Base-by-base conservation (phyloP, 1,284 basidiomycete genomes). In the Malassezia furfur region DNA sequence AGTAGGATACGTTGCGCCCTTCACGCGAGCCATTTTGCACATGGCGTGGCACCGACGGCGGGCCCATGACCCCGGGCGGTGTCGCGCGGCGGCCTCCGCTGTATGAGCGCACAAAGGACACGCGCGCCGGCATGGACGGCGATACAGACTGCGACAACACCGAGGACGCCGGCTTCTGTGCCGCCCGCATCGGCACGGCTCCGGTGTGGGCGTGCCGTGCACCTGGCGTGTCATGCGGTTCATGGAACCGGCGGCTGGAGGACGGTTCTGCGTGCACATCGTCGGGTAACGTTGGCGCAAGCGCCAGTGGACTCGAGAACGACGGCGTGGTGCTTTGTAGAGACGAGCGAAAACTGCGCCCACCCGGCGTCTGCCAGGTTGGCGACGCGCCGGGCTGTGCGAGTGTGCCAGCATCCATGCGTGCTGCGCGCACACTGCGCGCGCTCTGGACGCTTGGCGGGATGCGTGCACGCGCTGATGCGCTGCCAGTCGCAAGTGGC, bases 261-360 rank as follows among this genome's bases (percentile, higher is more conserved):
- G 25, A 28, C 25, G 22, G 14, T 5, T 45, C 43, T 1, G 43
- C n/a, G 31, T 62, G 60, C 17, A 61, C 57, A 14, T 72, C 70
- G n/a, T 60, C 56, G 7, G 69, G 64, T 12, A 73, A 51, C 37
- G 61, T 64, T 12, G 66, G 64, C 11, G 67, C 64, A 40, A 68
- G 63, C 8, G 70, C 70, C 37, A 73, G 64, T 28, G 70, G 70
- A 35, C 70, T 73, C 15, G 69, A 71, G 28, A 71, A 72, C 44
- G 68, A 71, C 2, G 70, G 70, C 14, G 64, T 57, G 17, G 49
- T 67, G 58, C 58, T 32, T 15, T 12, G 48, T 2, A 31, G 25
- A 17, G 48, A 5, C 30, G 5, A 21, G 30, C 30, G 31, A 9
- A 25, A 19, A 5, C 17, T n/a, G 31, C 30, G 44, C 17, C 8